phyloP scores from a whole-genome alignment of 2,329 filamentous ascomycete genomes.

The Trichoderma cornu-damae region DNA sequence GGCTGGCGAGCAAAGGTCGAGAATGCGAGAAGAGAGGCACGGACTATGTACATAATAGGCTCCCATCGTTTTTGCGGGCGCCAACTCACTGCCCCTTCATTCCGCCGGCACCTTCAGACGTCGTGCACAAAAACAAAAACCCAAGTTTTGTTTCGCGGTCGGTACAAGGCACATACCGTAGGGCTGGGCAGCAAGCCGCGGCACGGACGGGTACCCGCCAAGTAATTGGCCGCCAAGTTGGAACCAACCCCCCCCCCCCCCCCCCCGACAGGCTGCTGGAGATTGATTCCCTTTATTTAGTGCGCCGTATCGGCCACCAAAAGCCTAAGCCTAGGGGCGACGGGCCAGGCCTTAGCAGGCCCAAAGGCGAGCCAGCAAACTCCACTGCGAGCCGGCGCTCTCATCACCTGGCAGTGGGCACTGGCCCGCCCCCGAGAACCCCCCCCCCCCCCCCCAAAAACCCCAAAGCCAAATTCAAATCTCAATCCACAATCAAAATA shows the following conservation, averaged over 20 bases:
- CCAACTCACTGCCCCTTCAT: no score
- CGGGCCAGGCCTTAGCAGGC: conserved; percentile 11
- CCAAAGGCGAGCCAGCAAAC: conserved; percentile 8
- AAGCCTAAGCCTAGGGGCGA: conserved; percentile 15
- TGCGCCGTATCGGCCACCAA: conserved; percentile 6
- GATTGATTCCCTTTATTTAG: conserved; percentile 4
- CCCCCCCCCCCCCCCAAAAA: conserved; percentile 21
- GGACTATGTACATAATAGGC: not conserved
- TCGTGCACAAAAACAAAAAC: not conserved
- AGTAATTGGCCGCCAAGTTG: not conserved
- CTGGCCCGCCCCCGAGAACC: conserved; percentile 9
- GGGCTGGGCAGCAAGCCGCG: no score
- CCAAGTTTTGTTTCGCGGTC: no score
- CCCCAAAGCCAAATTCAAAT: conserved; percentile 21
- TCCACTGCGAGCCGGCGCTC: conserved; percentile 14
- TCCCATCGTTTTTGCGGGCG: no score
- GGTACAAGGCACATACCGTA: not conserved
- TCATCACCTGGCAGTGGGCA: conserved; percentile 15
- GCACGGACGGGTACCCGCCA: not conserved
- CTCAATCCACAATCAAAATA: conserved; percentile 31
- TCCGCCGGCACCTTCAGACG: no score
- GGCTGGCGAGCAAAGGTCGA: no score
- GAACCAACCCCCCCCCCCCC: not conserved
- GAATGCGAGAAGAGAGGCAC: no score
- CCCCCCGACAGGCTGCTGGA: conserved; percentile 8